phyloP scores from a whole-genome alignment of 2,329 filamentous ascomycete species.

The Canariomyces notabilis region DNA sequence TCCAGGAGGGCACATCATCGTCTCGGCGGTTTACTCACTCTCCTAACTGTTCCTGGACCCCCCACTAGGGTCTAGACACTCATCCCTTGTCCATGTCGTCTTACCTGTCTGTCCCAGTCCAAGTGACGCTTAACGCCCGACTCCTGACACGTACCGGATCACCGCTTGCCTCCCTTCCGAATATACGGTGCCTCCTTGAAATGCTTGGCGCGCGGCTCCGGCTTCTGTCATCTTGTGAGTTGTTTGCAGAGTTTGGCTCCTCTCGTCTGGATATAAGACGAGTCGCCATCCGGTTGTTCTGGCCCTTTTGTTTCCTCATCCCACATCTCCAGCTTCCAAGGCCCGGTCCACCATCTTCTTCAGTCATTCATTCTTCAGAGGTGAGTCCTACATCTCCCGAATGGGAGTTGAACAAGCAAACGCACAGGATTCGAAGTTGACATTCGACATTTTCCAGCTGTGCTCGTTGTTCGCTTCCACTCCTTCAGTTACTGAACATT shows the following conservation, averaged over 20 bases:
- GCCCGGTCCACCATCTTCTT: constrained; percentile 30
- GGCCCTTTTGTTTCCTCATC: constrained; percentile 32
- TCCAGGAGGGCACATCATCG: constrained; percentile 6
- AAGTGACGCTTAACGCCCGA: constrained; percentile 25
- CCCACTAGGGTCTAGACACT: constrained; percentile 3
- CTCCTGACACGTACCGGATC: constrained; percentile 40
- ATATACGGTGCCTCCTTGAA: constrained; percentile 27
- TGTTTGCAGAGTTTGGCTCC: constrained; percentile 7
- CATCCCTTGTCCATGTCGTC: constrained; percentile 25
- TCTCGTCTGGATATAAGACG: constrained; percentile 36
- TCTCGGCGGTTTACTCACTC: constrained; percentile 7
- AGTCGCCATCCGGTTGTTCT: constrained; percentile 21
- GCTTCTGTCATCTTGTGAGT: constrained; percentile 24
- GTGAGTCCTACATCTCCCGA: constrained; percentile 28
- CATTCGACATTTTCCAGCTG: constrained; percentile 32
- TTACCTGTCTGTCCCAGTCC: constrained; percentile 30
- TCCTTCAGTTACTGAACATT: constrained; percentile 39
- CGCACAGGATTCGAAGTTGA: constrained; percentile 8
- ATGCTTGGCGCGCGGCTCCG: constrained; percentile 29
- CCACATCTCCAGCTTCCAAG: constrained; percentile 28
- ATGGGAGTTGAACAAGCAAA: background rate
- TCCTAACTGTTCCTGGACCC: background rate
- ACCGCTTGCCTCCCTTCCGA: constrained; percentile 36
- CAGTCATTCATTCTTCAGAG: constrained; percentile 45
- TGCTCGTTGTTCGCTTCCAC: constrained; percentile 44